Evolutionary conservation across 2,329 filamentous ascomycete species (phyloP), one percentile per base, ranked within the genome.

Genomic region (Dactylellina leptospora): DNA sequence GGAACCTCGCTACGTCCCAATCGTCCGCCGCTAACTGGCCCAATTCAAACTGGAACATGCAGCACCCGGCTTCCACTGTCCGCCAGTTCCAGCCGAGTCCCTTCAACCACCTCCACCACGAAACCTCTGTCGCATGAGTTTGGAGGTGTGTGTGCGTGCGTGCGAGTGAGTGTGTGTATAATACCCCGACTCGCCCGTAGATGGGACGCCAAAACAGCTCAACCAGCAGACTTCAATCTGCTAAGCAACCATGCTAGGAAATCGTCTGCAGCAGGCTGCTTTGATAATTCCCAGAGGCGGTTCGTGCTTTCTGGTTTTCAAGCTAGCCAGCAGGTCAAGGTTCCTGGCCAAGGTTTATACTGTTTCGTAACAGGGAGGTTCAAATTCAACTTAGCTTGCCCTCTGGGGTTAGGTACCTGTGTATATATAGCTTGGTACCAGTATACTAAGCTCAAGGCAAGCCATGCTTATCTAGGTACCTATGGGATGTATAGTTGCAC

Each of bases 1-100:
- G 61, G 61, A 66, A 66, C 53, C 61, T 66, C 61, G 61, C 61
- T 61, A 61, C 64, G 56, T 61, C 50, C 56, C 64, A 70, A 69
- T 69, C 55, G 55, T 18, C 63, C 63, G 63, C 54, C 63, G 63
- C 63, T 69, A 60, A 66, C 30, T 50, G 23, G 33, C 11, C 40
- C 13, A 40, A 11, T 33, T 40, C 36, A 22, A 36, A 13, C 22
- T 20, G 1, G 16, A 23, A 38, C 42, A 48, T 36, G 20, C 42
- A 23, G 40, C 51, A 53, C 18, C 28, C 48, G 48, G 48, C 28
- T n/a, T 42, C 51, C 27, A 55, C 42, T 55, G 51, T 42, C 51
- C 33, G 51, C 36, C 36, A 40, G 36, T n/a, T n/a, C 18, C 36
- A 40, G 36, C 18, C 4, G 36, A 16, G 4, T 16, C 36, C 36